Evolutionary conservation across 306 rosid species (phyloP).

Genomic region (Sphenostylis stenocarpa): DNA sequence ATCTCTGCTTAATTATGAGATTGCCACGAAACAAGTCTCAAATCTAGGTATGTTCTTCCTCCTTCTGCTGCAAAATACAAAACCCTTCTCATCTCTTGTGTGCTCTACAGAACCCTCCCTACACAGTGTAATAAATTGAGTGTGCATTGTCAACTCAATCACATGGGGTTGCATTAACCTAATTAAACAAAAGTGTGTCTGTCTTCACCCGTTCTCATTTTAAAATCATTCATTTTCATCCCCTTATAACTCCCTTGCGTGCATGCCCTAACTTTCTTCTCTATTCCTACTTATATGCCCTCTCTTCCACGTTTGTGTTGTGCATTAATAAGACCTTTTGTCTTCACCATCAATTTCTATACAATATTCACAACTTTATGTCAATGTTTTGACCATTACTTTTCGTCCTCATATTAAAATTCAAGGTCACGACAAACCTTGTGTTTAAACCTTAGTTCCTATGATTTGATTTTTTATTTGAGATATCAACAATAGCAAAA

Average conservation of each 20-base stretch:
- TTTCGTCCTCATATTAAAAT: background rate
- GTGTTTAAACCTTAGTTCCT: background rate
- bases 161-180: no score
- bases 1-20: background rate
- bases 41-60: background rate
- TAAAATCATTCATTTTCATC: background rate
- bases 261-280: conserved; percentile 18
- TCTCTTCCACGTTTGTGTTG: conserved; percentile 16
- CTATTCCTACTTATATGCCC: background rate
- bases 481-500: no score
- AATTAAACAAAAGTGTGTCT: no score
- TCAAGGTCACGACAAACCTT: background rate
- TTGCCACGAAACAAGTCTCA: background rate
- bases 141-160: no score
- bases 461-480: background rate
- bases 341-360: background rate
- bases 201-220: no score
- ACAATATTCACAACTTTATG: background rate
- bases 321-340: background rate
- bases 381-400: background rate
- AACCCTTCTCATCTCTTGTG: background rate
- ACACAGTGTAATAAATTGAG: no score
- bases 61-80: background rate
- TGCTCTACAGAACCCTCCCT: background rate
- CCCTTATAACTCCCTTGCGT: background rate